These are phyloP conservation scores for Candida coleopterorum DNA, from an alignment of 805 yeast species.

Conservation along the genomic window DNA sequence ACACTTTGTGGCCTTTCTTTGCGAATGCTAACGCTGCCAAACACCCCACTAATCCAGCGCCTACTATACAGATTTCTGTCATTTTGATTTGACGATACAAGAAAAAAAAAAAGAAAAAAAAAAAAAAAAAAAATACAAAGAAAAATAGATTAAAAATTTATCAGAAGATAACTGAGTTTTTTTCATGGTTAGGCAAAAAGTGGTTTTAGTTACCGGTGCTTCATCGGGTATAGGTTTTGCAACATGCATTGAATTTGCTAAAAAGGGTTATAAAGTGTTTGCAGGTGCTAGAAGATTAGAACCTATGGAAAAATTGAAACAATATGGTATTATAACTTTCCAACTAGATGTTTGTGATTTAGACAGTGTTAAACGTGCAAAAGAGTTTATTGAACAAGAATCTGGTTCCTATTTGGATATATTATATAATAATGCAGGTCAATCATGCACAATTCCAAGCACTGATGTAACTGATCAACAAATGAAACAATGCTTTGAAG, in stretches of 20 bases:
- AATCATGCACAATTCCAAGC: slow-evolving; percentile 68
- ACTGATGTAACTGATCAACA: slow-evolving; percentile 57
- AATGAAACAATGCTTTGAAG: slow-evolving; percentile 49
- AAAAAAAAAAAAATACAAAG: not conserved
- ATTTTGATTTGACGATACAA: not conserved
- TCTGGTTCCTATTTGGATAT: slow-evolving; percentile 52
- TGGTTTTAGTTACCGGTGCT: slow-evolving; percentile 55
- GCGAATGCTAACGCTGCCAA: slow-evolving; percentile 78
- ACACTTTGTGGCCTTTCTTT: slow-evolving; percentile 65
- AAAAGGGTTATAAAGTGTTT: slow-evolving; percentile 54
- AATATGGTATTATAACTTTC: slow-evolving; percentile 41
- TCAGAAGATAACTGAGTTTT: no score
- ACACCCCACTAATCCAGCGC: slow-evolving; percentile 90
- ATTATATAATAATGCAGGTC: slow-evolving; percentile 74
- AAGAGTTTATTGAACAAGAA: slow-evolving; percentile 34
- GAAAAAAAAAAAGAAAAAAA: no score
- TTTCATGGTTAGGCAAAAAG: slow-evolving; percentile 27
- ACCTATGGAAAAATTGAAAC: slow-evolving; percentile 49
- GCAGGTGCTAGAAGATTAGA: slow-evolving; percentile 70
- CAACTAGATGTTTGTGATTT: slow-evolving; percentile 54
- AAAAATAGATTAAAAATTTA: no score
- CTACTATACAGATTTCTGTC: slow-evolving; percentile 55
- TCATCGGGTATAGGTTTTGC: slow-evolving; percentile 54
- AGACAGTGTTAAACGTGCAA: slow-evolving; percentile 43
- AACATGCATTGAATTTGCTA: slow-evolving; percentile 45